phyloP scores from a whole-genome alignment of 352 stramenopile species.

The Globisporangium echinulatum region DNA sequence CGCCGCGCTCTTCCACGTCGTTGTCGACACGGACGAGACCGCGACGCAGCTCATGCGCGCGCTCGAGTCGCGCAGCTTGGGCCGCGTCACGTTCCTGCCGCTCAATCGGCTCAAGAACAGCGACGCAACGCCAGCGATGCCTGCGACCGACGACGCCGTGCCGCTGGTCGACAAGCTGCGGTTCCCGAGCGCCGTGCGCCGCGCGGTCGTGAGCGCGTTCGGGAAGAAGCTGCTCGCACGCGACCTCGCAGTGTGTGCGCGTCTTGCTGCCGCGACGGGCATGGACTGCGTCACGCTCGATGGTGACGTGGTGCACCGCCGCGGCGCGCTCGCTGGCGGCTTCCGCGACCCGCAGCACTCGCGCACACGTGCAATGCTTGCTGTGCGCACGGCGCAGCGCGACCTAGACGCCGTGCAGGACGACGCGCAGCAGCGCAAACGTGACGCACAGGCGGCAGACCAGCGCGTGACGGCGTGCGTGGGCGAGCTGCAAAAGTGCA shows the following conservation, averaged over 20 bases:
- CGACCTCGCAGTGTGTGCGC: conserved; percentile 86
- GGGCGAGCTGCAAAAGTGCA: conserved; percentile 78
- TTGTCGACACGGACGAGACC: conserved; percentile 98
- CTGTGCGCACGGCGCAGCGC: conserved; percentile 71
- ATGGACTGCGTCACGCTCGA: conserved; percentile 99
- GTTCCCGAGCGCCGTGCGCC: conserved; percentile 80
- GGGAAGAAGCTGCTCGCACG: conserved; percentile 95
- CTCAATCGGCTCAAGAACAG: conserved; percentile 89
- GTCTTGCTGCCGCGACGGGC: conserved; percentile 73
- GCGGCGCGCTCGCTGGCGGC: conserved; percentile 95
- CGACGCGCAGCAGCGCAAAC: conserved; percentile 79
- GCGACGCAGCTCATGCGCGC: conserved; percentile 92
- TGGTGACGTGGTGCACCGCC: conserved; percentile 96
- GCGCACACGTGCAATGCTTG: conserved; percentile 73
- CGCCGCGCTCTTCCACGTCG: conserved; percentile 96
- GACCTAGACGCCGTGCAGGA: conserved; percentile 63
- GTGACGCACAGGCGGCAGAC: conserved; percentile 86
- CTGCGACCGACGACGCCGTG: conserved; percentile 74
- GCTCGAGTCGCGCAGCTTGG: conserved; percentile 91
- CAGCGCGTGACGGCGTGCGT: conserved; percentile 83
- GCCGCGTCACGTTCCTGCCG: conserved; percentile 97
- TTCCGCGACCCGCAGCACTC: conserved; percentile 91
- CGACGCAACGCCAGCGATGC: conserved; percentile 58
- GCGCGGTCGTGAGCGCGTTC: conserved; percentile 95
- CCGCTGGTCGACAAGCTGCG: conserved; percentile 83